Evolutionary conservation across 345 rosid species (phyloP), one percentile per base, ranked within the genome.

Genomic region (Dipteronia dyeriana): DNA sequence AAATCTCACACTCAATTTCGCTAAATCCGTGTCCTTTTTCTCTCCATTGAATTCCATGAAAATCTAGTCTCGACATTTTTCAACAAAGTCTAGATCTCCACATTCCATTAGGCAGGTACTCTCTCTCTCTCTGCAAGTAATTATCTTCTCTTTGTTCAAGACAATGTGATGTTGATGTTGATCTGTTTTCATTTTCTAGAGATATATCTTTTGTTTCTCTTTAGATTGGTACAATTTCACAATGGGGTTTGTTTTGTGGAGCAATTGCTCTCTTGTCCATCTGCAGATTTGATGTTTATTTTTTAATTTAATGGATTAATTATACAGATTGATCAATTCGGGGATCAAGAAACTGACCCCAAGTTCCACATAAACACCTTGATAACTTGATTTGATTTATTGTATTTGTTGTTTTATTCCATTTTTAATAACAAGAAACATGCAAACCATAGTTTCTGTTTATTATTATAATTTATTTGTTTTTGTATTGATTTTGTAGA

Each of bases 61-160:
- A 41, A 12, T 47, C 12, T 5, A 47, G 59, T 69, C 73, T 25
- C 22, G 4, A 10, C 26, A 69, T 49, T 69, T 69, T 69, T 60
- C 22, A 49, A 25, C 2, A 1, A 16, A 25, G 73, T 49, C 60
- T 57, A n/a, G n/a, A 34, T 71, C 65, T 71, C 65, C 47, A 20
- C 65, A 71, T 31, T 23, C 47, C 41, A 19, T 71, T 8, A 1
- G 0, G n/a, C 75, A n/a, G 75, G 75, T 69, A 29, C 71, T 64
- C 71, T 60, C 19, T 57, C 51, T 26, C 61, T 34, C 51, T 23
- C 56, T 63, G 78, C 62, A 16, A 43, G 3, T 29, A 26, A 51
- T 29, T 31, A 1, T 53, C 56, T 53, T 34, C 3, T n/a, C 29
- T 9, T n/a, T 12, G 29, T 25, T 71, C 19, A 56, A 7, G n/a